Evolutionary conservation across 306 rosid species (phyloP).

Genomic region (Adenanthera pavonina): DNA sequence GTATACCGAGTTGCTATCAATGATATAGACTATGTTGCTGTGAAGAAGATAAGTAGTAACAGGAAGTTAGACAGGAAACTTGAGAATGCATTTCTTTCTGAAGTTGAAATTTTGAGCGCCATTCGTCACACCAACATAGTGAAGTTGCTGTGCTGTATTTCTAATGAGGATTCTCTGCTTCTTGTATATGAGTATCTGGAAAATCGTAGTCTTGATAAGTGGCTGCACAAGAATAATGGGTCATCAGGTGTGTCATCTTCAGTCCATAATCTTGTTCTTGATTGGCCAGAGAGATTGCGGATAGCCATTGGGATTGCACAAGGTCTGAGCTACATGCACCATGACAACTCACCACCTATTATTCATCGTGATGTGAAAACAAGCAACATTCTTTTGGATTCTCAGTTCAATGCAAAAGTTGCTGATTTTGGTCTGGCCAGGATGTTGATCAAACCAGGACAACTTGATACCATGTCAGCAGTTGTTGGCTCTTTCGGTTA

Average conservation of each 20-base stretch:
- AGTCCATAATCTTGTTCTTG: conserved; percentile 38
- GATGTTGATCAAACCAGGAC: conserved; percentile 70
- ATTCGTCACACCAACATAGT: conserved; percentile 85
- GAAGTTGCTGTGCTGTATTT: conserved; percentile 70
- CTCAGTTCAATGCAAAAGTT: conserved; percentile 73
- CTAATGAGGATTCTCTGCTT: conserved; percentile 62
- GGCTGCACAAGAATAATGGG: conserved; percentile 58
- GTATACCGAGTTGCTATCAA: conserved; percentile 64
- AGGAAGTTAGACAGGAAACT: conserved; percentile 64
- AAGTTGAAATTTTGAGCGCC: conserved; percentile 69
- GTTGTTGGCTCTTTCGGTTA: conserved; percentile 92
- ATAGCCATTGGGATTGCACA: conserved; percentile 77
- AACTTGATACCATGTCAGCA: conserved; percentile 73
- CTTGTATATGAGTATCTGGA: conserved; percentile 78
- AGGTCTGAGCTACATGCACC: conserved; percentile 91
- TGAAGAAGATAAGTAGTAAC: conserved; percentile 64
- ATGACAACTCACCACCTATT: conserved; percentile 66
- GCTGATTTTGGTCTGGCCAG: conserved; percentile 90
- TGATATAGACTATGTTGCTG: conserved; percentile 60
- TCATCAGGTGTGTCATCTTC: conserved; percentile 40
- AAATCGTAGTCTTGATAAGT: conserved; percentile 72
- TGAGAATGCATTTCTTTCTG: conserved; percentile 70
- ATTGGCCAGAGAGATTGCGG: conserved; percentile 76
- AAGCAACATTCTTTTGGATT: conserved; percentile 81
- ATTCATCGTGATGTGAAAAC: conserved; percentile 83